Percentiles rank a stretch among this genome's conserved stretches.
These are phyloP conservation scores for Penstemon eatonii DNA, from an alignment of 257 asterid species.

Conservation along the genomic window DNA sequence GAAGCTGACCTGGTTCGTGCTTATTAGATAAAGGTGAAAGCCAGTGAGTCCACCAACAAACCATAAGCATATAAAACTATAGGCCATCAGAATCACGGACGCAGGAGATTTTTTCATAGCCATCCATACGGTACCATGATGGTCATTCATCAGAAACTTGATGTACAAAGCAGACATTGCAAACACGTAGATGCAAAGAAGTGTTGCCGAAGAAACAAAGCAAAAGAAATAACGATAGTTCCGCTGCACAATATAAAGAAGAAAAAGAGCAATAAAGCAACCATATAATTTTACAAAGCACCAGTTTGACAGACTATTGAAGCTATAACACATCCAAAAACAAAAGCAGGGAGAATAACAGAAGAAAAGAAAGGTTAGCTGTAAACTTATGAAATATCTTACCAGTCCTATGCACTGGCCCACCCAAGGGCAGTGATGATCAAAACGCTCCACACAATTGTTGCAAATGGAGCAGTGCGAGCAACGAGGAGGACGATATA, in stretches of 20 bases:
- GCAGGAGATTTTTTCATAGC: conserved; percentile 99
- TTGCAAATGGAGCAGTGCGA: conserved; percentile 98
- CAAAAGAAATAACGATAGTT: conserved; percentile 95
- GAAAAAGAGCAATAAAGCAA: conserved; percentile 25
- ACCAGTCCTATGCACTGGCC: conserved; percentile 98
- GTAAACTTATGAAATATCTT: conserved; percentile 28
- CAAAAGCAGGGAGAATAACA: conserved; percentile 8
- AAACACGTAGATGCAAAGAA: conserved; percentile 89
- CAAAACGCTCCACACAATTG: conserved; percentile 95
- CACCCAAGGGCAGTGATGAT: conserved; percentile 99
- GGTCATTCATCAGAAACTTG: conserved; percentile 82
- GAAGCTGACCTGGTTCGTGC: conserved; percentile 86
- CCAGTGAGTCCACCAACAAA: conserved; percentile 99
- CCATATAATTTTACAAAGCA: conserved; percentile 26
- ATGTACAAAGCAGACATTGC: conserved; percentile 82
- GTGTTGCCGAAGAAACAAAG: conserved; percentile 84
- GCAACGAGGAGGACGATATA: conserved; percentile 98
- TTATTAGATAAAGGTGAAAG: conserved; percentile 85
- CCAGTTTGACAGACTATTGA: conserved; percentile 17
- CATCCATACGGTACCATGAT: conserved; percentile 83
- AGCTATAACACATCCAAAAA: neutral
- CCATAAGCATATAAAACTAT: conserved; percentile 93
- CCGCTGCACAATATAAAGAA: conserved; percentile 61
- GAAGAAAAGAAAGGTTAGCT: neutral
- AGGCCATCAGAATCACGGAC: conserved; percentile 76